Evolutionary conservation across 768 basidiomycete genomes (phyloP).

Genomic region (Tylopilus vinaceipallidus): DNA sequence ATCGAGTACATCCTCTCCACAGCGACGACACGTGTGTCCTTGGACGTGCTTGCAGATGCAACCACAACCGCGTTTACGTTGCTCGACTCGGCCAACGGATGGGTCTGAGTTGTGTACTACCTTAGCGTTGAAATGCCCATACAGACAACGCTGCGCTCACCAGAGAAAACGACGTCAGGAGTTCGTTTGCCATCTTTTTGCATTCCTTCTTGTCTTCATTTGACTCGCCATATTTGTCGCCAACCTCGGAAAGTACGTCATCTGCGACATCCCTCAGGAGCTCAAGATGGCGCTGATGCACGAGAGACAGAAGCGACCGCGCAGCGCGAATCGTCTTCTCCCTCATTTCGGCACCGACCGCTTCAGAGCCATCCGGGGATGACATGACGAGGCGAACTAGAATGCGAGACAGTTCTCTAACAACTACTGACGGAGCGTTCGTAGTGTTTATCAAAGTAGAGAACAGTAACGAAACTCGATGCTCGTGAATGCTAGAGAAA

Average conservation of each 20-base stretch:
- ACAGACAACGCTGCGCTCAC: constrained; percentile 33
- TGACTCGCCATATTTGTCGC: constrained; percentile 13
- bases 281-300: constrained; percentile 66
- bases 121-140: not conserved
- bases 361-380: constrained; percentile 1
- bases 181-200: constrained; percentile 47
- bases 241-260: constrained; percentile 30
- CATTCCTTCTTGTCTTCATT: constrained; percentile 31
- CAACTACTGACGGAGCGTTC: constrained; percentile 17
- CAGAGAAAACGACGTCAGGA: constrained; percentile 58
- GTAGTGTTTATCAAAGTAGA: constrained; percentile 30
- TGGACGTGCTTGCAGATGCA: constrained; percentile 61
- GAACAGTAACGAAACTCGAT: constrained; percentile 26
- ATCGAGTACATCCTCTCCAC: constrained; percentile 54
- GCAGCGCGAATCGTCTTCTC: constrained; percentile 11
- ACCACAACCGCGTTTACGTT: constrained; percentile 45
- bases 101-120: constrained; percentile 15
- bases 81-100: constrained; percentile 22
- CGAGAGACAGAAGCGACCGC: constrained; percentile 45
- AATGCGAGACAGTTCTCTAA: constrained; percentile 23
- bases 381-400: constrained; percentile 21
- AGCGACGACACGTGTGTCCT: constrained; percentile 55
- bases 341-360: constrained; percentile 1
- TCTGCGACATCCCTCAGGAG: constrained; percentile 45
- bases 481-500: constrained; percentile 32